Evolutionary conservation across 192 early-diverging fungal genomes (phyloP).

Genomic region (Coemansia sp.): DNA sequence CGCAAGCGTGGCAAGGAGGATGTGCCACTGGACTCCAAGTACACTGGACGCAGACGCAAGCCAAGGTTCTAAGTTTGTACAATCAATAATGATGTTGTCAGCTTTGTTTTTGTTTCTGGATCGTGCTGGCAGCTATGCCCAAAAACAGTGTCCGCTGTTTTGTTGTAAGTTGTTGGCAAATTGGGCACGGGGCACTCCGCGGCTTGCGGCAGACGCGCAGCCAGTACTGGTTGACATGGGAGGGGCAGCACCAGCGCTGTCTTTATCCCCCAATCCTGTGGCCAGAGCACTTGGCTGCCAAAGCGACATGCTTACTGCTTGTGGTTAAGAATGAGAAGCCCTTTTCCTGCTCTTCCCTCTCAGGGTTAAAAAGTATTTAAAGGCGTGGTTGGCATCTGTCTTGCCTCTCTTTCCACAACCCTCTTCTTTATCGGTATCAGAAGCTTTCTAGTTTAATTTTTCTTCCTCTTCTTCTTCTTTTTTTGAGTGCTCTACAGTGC

Average conservation of each 20-base stretch:
- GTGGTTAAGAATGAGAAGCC: not conserved
- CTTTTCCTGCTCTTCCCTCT: not conserved
- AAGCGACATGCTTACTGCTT: not conserved
- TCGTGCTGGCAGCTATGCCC: not conserved
- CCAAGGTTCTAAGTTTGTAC: slow-evolving; percentile 65
- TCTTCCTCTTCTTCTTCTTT: not conserved
- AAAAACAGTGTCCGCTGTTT: not conserved
- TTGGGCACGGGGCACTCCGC: not conserved
- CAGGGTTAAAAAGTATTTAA: not conserved
- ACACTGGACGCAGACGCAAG: slow-evolving; percentile 90
- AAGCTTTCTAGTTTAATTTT: not conserved
- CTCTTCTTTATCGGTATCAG: not conserved
- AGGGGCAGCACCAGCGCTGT: not conserved
- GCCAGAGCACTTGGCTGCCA: not conserved
- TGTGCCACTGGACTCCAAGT: slow-evolving; percentile 86
- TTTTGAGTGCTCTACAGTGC: not conserved
- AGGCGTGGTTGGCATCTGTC: not conserved
- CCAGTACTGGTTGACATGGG: not conserved
- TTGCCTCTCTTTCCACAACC: not conserved
- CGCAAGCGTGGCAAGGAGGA: slow-evolving; percentile 74
- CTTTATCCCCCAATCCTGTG: not conserved
- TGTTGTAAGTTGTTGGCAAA: not conserved
- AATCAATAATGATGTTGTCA: not conserved
- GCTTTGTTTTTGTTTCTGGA: not conserved
- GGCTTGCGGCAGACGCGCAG: not conserved